Conservation (phyloP, 805 yeast species). For the Ascoidea tarda region DNA sequence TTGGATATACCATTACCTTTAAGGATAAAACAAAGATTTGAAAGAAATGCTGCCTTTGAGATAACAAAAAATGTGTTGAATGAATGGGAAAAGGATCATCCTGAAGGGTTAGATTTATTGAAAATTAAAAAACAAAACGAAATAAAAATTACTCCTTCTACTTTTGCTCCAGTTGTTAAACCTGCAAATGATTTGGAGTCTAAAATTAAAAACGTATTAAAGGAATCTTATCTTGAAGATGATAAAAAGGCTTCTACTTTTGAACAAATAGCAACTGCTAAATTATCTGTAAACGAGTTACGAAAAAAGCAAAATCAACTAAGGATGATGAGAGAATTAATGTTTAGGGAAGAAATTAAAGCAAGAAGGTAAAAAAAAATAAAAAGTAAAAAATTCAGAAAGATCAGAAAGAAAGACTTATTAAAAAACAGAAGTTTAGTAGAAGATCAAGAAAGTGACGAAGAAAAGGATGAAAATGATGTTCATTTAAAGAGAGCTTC, state of each 20-base stretch:
- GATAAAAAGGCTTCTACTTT: slow-evolving; percentile 70
- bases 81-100: slow-evolving; percentile 80
- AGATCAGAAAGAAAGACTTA: slow-evolving; percentile 75
- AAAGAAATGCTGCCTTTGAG: slow-evolving; percentile 82
- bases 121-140: slow-evolving; percentile 31
- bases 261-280: slow-evolving; percentile 76
- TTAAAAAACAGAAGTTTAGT: slow-evolving; percentile 55
- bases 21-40: slow-evolving; percentile 73
- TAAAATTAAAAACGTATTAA: slow-evolving; percentile 44
- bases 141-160: slow-evolving; percentile 32
- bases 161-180: slow-evolving; percentile 34
- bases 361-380: slow-evolving; percentile 89
- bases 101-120: slow-evolving; percentile 36
- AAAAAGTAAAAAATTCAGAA: slow-evolving; percentile 80
- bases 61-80: slow-evolving; percentile 75
- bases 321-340: slow-evolving; percentile 84
- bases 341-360: slow-evolving; percentile 89
- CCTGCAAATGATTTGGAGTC: slow-evolving; percentile 51
- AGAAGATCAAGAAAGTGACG: slow-evolving; percentile 34
- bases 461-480: slow-evolving; percentile 41
- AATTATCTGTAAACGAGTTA: slow-evolving; percentile 69
- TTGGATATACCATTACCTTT: slow-evolving; percentile 74
- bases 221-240: slow-evolving; percentile 53
- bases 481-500: slow-evolving; percentile 67
- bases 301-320: slow-evolving; percentile 65